Conservation (phyloP, 148 eudicot species). For the Rhododendron henanense region DNA sequence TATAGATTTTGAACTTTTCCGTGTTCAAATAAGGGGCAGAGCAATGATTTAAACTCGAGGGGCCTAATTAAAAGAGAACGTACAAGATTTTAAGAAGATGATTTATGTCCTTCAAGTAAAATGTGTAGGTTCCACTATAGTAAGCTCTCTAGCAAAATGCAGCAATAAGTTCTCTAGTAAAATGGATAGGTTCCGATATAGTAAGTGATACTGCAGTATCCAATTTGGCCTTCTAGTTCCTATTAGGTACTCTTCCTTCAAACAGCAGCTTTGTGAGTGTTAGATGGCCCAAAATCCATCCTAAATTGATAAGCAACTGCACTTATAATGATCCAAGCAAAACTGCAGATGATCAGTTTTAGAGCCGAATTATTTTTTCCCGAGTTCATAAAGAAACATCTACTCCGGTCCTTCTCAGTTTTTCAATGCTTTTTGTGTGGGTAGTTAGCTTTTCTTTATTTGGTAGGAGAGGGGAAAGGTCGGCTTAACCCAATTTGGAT, state of each 20-base stretch:
- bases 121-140: neutral
- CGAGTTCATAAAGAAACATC: neutral
- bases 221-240: neutral
- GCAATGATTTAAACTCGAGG: neutral
- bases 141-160: neutral
- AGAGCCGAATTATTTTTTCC: neutral
- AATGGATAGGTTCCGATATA: neutral
- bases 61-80: neutral
- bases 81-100: neutral
- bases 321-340: neutral
- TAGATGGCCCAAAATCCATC: neutral
- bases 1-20: neutral
- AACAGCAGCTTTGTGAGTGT: neutral
- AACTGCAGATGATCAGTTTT: neutral
- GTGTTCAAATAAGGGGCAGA: neutral
- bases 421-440: neutral
- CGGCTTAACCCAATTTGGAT: neutral
- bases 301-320: neutral
- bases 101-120: neutral
- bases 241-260: neutral
- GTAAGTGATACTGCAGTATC: neutral
- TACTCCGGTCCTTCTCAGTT: neutral
- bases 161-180: neutral
- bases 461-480: neutral
- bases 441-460: neutral